phyloP scores from a whole-genome alignment of 306 rosid species.

The Crotalaria pallida region DNA sequence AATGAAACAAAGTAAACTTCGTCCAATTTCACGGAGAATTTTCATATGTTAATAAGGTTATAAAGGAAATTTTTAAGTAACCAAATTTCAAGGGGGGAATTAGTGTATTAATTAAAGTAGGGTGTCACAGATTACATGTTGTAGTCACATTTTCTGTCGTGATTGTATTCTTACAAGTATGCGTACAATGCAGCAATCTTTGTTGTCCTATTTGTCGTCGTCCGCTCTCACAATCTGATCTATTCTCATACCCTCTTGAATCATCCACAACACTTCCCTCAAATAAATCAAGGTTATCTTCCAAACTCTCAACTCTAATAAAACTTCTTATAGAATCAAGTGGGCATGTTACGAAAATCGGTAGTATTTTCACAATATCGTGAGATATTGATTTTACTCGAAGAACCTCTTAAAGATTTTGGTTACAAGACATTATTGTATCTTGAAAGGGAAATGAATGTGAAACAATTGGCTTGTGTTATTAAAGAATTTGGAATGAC shows the following conservation, averaged over 20 bases:
- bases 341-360: constrained; percentile 48
- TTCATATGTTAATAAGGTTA: no score
- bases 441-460: constrained; percentile 72
- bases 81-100: no score
- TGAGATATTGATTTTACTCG: constrained; percentile 54
- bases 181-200: constrained; percentile 36
- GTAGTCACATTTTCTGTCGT: constrained; percentile 77
- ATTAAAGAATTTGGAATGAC: constrained; percentile 48
- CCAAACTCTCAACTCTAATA: constrained; percentile 54
- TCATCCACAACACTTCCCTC: constrained; percentile 22
- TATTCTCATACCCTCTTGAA: constrained; percentile 64
- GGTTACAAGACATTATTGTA: constrained; percentile 67
- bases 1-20: no score
- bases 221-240: constrained; percentile 44
- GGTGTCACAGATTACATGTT: constrained; percentile 63
- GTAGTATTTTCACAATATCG: constrained; percentile 80
- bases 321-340: constrained; percentile 57
- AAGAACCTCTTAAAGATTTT: constrained; percentile 52
- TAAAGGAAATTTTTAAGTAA: no score
- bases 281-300: constrained; percentile 30
- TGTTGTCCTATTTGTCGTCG: constrained; percentile 77
- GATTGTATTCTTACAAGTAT: constrained; percentile 60
- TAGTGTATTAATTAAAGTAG: no score
- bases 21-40: no score
- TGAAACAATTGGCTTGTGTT: constrained; percentile 52